Conservation (phyloP, 2,329 filamentous ascomycete genomes). For the Aureobasidium sp. region DNA sequence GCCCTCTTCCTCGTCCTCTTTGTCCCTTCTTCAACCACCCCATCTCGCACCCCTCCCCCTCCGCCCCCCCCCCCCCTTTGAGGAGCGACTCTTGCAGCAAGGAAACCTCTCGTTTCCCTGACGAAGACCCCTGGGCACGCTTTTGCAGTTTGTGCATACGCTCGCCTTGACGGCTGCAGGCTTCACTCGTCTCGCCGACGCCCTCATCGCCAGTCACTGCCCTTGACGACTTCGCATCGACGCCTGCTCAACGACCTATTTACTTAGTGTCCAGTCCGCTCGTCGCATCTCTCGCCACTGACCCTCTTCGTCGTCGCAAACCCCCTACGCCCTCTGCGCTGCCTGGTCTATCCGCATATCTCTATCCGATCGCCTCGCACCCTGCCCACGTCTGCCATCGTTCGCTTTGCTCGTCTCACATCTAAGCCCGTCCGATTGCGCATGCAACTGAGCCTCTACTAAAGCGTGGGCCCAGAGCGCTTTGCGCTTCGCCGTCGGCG, state of each 20-base stretch:
- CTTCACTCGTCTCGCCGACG: not conserved
- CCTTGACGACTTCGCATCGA: not conserved
- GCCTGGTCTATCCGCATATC: not conserved
- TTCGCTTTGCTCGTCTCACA: not conserved
- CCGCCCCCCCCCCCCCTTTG: not conserved
- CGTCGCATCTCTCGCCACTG: conserved; percentile 14
- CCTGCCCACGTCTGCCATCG: not conserved
- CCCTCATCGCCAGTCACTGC: not conserved
- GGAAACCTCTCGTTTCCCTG: not conserved
- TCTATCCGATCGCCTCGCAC: not conserved
- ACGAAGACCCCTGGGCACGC: not conserved
- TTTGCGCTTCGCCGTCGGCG: conserved; percentile 13
- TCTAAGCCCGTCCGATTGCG: conserved; percentile 1
- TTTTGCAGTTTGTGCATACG: not conserved
- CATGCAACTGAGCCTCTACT: conserved; percentile 15
- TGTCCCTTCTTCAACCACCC: not conserved
- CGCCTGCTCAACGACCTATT: conserved; percentile 22
- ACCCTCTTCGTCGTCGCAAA: not conserved
- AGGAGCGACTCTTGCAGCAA: conserved; percentile 2
- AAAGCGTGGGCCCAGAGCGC: conserved; percentile 14
- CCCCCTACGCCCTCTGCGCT: conserved; percentile 5
- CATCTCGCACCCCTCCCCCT: not conserved
- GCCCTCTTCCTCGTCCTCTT: not conserved
- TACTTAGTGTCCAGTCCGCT: conserved; percentile 21
- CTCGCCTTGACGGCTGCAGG: not conserved